Evolutionary conservation across 345 rosid genomes (phyloP).

Genomic region (Triadica sebifera): DNA sequence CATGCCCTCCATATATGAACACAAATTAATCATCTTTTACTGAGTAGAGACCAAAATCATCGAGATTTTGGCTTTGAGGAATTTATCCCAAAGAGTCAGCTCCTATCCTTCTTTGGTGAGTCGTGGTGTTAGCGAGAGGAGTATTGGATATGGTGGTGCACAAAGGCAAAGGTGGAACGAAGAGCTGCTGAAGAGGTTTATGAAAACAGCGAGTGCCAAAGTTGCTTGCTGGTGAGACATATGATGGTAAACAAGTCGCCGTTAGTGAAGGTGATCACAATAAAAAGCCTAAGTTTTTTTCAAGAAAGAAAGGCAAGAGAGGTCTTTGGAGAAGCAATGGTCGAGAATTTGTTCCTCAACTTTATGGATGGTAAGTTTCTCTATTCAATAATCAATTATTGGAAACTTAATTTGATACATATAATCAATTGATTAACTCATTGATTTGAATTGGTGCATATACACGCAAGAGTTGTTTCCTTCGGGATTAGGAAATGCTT

Average conservation of each 20-base stretch:
- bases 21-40: neutral
- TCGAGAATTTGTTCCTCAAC: conserved; percentile 46
- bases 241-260: conserved; percentile 40
- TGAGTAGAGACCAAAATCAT: neutral
- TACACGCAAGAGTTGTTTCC: conserved; percentile 46
- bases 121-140: no score
- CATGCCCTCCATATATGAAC: neutral
- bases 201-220: conserved; percentile 35
- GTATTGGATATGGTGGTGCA: conserved; percentile 10
- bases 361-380: conserved; percentile 36
- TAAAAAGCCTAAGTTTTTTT: conserved; percentile 32
- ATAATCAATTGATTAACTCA: no score
- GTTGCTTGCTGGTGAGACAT: conserved; percentile 23
- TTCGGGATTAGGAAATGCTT: conserved; percentile 62
- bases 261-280: conserved; percentile 36
- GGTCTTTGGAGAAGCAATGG: conserved; percentile 53
- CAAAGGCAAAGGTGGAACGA: conserved; percentile 29
- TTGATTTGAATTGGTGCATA: neutral
- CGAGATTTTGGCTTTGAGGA: conserved; percentile 49
- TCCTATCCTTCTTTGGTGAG: conserved; percentile 17
- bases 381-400: no score
- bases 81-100: conserved; percentile 37
- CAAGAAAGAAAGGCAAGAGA: conserved; percentile 47
- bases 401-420: no score
- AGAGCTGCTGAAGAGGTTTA: conserved; percentile 35